These are phyloP conservation scores for Ustilago esculenta DNA, from an alignment of 1,284 basidiomycete genomes.

Conservation along the genomic window DNA sequence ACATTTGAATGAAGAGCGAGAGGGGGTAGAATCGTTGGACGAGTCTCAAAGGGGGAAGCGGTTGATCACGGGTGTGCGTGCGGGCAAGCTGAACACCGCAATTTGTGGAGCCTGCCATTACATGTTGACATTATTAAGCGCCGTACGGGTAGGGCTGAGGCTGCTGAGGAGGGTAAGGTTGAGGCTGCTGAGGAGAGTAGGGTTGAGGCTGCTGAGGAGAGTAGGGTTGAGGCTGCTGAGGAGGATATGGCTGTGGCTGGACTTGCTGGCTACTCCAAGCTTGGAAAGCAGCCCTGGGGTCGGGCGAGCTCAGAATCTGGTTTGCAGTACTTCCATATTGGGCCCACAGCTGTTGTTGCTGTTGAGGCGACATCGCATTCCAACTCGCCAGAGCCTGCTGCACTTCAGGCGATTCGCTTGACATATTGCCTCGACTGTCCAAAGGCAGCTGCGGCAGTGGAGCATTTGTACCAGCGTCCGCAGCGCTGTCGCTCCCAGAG, in stretches of 20 bases:
- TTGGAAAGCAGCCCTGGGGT: conserved; percentile 28
- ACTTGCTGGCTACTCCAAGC: conserved; percentile 13
- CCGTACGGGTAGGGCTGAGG: no score
- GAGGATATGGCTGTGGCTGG: neutral
- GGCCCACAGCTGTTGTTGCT: conserved; percentile 32
- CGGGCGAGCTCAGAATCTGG: conserved; percentile 29
- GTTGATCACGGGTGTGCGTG: no score
- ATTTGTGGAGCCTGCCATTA: no score
- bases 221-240: neutral
- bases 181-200: neutral
- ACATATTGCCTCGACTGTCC: conserved; percentile 8
- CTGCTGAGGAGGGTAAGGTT: neutral
- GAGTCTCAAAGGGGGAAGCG: no score
- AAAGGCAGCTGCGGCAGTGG: conserved; percentile 14
- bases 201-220: neutral
- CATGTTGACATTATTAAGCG: no score
- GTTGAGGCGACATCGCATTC: conserved; percentile 25
- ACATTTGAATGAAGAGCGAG: no score
- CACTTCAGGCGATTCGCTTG: conserved; percentile 16
- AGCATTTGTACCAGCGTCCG: no score
- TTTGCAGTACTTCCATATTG: conserved; percentile 21
- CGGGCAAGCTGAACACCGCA: no score
- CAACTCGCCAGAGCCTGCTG: conserved; percentile 31
- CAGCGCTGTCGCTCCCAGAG: no score
- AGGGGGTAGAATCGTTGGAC: no score